Conservation (phyloP, 2,329 filamentous ascomycete species). For the Blastomyces gilchristii region DNA sequence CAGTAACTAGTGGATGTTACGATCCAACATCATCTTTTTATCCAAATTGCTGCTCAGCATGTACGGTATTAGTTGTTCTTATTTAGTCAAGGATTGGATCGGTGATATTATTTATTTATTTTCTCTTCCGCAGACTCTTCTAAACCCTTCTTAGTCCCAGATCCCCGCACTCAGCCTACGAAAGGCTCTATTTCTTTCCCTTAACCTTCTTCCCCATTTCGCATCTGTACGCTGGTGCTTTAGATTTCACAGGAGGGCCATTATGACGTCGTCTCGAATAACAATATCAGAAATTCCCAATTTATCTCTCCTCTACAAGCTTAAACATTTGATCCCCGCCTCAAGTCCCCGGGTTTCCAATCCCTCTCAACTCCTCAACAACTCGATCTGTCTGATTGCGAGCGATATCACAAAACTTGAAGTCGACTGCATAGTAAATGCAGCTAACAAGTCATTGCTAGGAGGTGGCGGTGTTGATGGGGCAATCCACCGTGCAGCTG, state of each 20-base stretch:
- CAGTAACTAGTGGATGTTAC: neutral
- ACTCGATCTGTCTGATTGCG: slow-evolving; percentile 59
- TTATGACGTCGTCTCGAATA: slow-evolving; percentile 10
- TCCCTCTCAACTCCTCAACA: slow-evolving; percentile 52
- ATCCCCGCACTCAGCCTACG: neutral
- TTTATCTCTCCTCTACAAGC: slow-evolving; percentile 54
- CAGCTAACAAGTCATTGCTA: slow-evolving; percentile 66
- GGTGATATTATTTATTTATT: neutral
- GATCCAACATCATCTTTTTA: neutral
- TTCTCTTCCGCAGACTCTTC: neutral
- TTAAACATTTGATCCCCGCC: slow-evolving; percentile 38
- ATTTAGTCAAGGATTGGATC: neutral
- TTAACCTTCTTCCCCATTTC: neutral
- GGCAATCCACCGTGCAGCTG: slow-evolving; percentile 77
- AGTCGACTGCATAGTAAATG: slow-evolving; percentile 83
- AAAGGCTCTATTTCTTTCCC: neutral
- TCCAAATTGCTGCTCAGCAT: neutral
- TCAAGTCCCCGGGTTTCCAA: slow-evolving; percentile 21
- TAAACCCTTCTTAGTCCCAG: neutral
- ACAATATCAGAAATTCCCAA: slow-evolving; percentile 29
- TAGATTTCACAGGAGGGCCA: neutral
- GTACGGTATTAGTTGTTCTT: neutral
- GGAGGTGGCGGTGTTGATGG: slow-evolving; percentile 88
- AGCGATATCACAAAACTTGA: slow-evolving; percentile 72
- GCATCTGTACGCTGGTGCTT: neutral